These are phyloP conservation scores for Monosporascus sp. DNA, from an alignment of 2,329 filamentous ascomycete species.

Conservation along the genomic window DNA sequence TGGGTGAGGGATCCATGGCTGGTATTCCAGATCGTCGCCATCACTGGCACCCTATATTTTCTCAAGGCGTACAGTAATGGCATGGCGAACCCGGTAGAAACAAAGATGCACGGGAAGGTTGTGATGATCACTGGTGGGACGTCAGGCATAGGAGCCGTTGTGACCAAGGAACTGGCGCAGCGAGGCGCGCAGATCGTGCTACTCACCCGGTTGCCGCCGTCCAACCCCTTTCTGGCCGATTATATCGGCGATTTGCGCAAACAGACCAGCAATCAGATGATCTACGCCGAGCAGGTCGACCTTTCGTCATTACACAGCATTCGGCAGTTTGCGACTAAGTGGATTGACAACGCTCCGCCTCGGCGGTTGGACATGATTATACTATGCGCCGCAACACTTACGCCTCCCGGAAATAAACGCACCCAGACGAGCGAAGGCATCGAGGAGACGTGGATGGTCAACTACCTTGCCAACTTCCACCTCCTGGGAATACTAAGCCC, in stretches of 20 bases:
- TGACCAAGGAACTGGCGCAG: slow-evolving; percentile 67
- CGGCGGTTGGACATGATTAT: slow-evolving; percentile 86
- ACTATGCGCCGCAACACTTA: slow-evolving; percentile 75
- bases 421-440: slow-evolving; percentile 69
- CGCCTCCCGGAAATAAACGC: slow-evolving; percentile 57
- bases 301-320: slow-evolving; percentile 84
- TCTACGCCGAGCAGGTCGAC: slow-evolving; percentile 94
- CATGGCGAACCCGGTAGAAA: slow-evolving; percentile 66
- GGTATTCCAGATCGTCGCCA: slow-evolving; percentile 33
- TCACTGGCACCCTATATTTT: slow-evolving; percentile 34
- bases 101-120: slow-evolving; percentile 88
- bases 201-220: slow-evolving; percentile 73
- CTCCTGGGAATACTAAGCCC: slow-evolving; percentile 86
- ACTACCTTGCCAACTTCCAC: slow-evolving; percentile 95
- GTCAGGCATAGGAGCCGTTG: slow-evolving; percentile 79
- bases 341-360: slow-evolving; percentile 93
- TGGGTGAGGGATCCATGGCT: slow-evolving; percentile 32
- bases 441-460: slow-evolving; percentile 88
- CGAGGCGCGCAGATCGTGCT: slow-evolving; percentile 89
- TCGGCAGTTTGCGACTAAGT: slow-evolving; percentile 89
- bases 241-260: slow-evolving; percentile 84
- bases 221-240: slow-evolving; percentile 85
- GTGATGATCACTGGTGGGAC: slow-evolving; percentile 93
- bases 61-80: slow-evolving; percentile 76
- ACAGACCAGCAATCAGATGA: slow-evolving; percentile 73